Conservation (phyloP, 306 rosid species). For the Potentilla sterilis region DNA sequence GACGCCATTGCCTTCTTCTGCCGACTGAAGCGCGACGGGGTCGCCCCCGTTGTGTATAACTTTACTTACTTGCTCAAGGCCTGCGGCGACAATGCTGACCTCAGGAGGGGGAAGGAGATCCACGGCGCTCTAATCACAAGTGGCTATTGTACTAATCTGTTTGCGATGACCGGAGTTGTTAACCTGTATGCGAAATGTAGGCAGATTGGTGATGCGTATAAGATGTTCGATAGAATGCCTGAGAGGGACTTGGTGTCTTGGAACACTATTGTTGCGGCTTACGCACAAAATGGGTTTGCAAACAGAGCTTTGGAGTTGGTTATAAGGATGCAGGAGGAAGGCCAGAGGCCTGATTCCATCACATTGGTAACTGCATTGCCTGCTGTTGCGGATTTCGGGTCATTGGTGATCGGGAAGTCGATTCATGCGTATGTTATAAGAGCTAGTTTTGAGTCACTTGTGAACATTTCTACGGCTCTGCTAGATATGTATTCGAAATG, state of each 20-base stretch:
- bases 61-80: slow-evolving; percentile 79
- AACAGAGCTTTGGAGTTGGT: slow-evolving; percentile 50
- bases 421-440: slow-evolving; percentile 66
- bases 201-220: slow-evolving; percentile 58
- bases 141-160: slow-evolving; percentile 69
- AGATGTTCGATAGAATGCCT: slow-evolving; percentile 92
- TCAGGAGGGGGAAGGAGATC: slow-evolving; percentile 69
- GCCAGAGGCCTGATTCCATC: slow-evolving; percentile 67
- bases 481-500: slow-evolving; percentile 86
- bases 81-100: slow-evolving; percentile 64
- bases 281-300: slow-evolving; percentile 74
- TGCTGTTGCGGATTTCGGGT: slow-evolving; percentile 69
- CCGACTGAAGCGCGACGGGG: slow-evolving; percentile 60
- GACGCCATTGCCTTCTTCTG: slow-evolving; percentile 48
- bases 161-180: slow-evolving; percentile 78
- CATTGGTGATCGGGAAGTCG: slow-evolving; percentile 62
- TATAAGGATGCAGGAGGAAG: slow-evolving; percentile 63
- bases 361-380: slow-evolving; percentile 82
- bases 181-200: slow-evolving; percentile 74
- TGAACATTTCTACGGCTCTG: slow-evolving; percentile 62
- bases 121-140: slow-evolving; percentile 60
- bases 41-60: slow-evolving; percentile 72
- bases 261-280: slow-evolving; percentile 75
- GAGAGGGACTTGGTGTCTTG: slow-evolving; percentile 75
- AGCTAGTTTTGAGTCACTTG: slow-evolving; percentile 58